phyloP scores from a whole-genome alignment of 257 asterid species.

The Anisodus tanguticus region DNA sequence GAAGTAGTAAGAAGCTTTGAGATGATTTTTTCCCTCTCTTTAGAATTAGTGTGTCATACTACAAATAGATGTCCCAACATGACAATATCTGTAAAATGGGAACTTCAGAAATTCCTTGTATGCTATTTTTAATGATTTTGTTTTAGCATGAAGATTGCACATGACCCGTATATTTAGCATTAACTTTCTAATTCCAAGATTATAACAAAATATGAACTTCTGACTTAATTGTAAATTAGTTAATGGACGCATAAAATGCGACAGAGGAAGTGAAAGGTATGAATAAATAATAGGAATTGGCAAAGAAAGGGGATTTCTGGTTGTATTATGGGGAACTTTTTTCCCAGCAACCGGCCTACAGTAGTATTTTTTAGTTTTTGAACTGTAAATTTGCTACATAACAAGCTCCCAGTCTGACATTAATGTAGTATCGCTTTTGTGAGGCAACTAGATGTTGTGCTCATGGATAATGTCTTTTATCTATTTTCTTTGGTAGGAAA shows the following conservation, averaged over 20 bases:
- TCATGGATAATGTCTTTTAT: not conserved
- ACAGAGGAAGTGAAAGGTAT: not conserved
- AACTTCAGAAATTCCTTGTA: not conserved
- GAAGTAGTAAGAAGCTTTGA: constrained; percentile 1
- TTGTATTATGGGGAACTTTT: not conserved
- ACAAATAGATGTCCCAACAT: not conserved
- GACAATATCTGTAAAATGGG: constrained; percentile 4
- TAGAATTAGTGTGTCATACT: not conserved
- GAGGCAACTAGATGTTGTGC: not conserved
- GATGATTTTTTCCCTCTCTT: not conserved
- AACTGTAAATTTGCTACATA: not conserved
- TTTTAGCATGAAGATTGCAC: constrained; percentile 22
- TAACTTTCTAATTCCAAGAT: not conserved
- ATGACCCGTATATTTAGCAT: not conserved
- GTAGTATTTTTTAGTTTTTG: not conserved
- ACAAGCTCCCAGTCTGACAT: not conserved
- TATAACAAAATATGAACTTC: not conserved
- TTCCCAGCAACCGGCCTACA: not conserved
- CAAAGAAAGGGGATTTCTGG: not conserved
- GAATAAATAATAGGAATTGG: not conserved
- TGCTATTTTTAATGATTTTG: not conserved
- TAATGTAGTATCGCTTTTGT: not conserved
- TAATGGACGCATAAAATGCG: not conserved
- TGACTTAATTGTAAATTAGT: not conserved
- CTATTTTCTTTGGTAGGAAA: not conserved